phyloP scores from a whole-genome alignment of 352 stramenopile species.

The Globisporangium parvum region DNA sequence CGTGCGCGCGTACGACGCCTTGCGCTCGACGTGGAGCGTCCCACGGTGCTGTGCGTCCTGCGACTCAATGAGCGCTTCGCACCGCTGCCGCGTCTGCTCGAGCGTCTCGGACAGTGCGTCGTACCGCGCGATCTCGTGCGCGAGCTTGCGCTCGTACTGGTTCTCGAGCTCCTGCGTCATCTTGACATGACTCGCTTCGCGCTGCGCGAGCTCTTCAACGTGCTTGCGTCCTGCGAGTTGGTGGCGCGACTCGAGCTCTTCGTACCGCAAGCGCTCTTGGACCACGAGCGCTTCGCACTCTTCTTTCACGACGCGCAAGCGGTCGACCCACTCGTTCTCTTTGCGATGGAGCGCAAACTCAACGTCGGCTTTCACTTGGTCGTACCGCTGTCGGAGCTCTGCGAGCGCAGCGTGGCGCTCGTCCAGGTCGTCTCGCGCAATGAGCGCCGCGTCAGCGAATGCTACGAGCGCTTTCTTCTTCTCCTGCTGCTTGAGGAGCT shows the following conservation, averaged over 20 bases:
- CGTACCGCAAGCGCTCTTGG: constrained; percentile 69
- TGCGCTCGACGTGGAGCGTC: constrained; percentile 57
- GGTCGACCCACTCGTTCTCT: constrained; percentile 86
- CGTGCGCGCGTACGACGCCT: constrained; percentile 48
- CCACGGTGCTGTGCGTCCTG: constrained; percentile 65
- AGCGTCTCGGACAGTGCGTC: constrained; percentile 85
- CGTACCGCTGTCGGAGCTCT: constrained; percentile 62
- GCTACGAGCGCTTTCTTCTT: constrained; percentile 20
- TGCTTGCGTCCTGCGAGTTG: constrained; percentile 69
- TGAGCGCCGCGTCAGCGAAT: constrained; percentile 48
- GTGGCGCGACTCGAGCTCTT: constrained; percentile 70
- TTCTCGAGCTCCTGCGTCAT: constrained; percentile 89
- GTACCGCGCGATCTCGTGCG: constrained; percentile 84
- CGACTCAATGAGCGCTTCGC: constrained; percentile 79
- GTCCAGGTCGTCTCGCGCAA: constrained; percentile 75
- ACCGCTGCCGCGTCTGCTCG: constrained; percentile 86
- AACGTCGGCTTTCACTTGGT: constrained; percentile 77
- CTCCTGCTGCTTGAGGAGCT: constrained; percentile 15
- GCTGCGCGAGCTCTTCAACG: constrained; percentile 65
- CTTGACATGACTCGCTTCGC: constrained; percentile 73
- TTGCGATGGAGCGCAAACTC: constrained; percentile 82
- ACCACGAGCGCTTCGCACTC: constrained; percentile 73
- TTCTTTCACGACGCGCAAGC: constrained; percentile 70
- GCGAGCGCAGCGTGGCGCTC: constrained; percentile 42
- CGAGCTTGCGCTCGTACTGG: constrained; percentile 89